Evolutionary conservation across 1,139 yeast genomes (phyloP).

Genomic region (Lizanozyma gosingica): DNA sequence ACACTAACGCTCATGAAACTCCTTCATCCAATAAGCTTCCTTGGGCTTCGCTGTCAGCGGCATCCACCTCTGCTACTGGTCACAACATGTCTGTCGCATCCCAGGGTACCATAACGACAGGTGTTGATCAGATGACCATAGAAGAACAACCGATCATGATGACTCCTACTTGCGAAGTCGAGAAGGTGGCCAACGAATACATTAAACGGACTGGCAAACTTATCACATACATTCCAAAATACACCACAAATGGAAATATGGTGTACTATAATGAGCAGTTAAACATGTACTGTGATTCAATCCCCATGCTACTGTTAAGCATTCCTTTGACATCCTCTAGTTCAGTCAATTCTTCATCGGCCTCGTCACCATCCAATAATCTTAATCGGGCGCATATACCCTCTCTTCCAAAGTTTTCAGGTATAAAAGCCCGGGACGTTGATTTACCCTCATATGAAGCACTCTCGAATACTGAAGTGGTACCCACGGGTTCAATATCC

Average conservation of each 20-base stretch:
- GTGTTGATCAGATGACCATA: slow-evolving; percentile 6
- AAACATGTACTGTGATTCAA: slow-evolving; percentile 41
- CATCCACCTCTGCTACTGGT: not conserved
- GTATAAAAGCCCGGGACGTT: not conserved
- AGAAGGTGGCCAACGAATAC: slow-evolving; percentile 24
- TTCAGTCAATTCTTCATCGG: not conserved
- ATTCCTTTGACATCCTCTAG: not conserved
- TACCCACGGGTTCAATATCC: not conserved
- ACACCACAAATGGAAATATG: slow-evolving; percentile 47
- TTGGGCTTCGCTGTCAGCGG: not conserved
- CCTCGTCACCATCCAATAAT: no score
- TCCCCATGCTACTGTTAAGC: not conserved
- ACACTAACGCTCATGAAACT: not conserved
- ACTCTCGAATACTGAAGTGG: not conserved
- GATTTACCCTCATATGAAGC: not conserved
- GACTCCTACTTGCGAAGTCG: slow-evolving; percentile 21
- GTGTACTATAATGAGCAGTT: slow-evolving; percentile 52
- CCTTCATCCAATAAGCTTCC: not conserved
- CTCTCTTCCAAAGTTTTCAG: not conserved
- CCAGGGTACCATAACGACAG: slow-evolving; percentile 3
- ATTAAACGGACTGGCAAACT: slow-evolving; percentile 18
- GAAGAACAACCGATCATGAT: not conserved
- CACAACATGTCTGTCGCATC: not conserved
- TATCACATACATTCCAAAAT: slow-evolving; percentile 45
- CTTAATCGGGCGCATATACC: not conserved